Percentiles rank a stretch among this genome's conserved stretches.
Evolutionary conservation across 495 filamentous ascomycete genomes (phyloP).

Genomic region (Cenococcum geophilum): DNA sequence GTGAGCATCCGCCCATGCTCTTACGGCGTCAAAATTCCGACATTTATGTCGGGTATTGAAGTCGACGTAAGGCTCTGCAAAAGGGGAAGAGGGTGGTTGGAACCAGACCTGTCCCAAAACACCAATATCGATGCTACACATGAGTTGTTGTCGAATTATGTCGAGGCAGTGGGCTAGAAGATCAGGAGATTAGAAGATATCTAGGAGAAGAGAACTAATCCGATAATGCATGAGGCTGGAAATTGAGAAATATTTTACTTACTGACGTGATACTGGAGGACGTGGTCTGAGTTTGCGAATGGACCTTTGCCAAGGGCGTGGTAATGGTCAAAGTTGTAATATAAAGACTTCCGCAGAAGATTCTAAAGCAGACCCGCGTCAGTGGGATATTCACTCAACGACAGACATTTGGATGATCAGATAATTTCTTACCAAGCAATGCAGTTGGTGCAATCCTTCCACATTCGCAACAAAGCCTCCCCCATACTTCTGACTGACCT

Average conservation of each 20-base stretch:
- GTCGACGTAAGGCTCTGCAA: slow-evolving; percentile 45
- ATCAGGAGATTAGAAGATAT: background rate
- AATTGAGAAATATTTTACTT: slow-evolving; percentile 12
- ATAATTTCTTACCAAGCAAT: slow-evolving; percentile 44
- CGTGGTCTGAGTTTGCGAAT: slow-evolving; percentile 46
- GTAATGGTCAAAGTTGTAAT: slow-evolving; percentile 55
- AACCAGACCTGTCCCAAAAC: slow-evolving; percentile 52
- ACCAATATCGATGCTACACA: slow-evolving; percentile 50
- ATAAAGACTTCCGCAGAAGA: slow-evolving; percentile 48
- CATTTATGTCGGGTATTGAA: slow-evolving; percentile 53
- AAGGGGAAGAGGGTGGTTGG: slow-evolving; percentile 35
- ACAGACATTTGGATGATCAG: background rate
- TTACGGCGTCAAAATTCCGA: slow-evolving; percentile 50
- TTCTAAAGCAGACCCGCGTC: slow-evolving; percentile 39
- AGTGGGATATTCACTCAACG: background rate
- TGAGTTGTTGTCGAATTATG: slow-evolving; percentile 50
- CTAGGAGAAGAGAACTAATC: background rate
- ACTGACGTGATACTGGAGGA: slow-evolving; percentile 47
- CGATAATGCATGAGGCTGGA: background rate
- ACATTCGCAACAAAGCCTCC: slow-evolving; percentile 51
- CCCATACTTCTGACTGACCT: slow-evolving; percentile 47
- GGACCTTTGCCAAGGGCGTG: slow-evolving; percentile 42
- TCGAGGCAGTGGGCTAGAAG: slow-evolving; percentile 48
- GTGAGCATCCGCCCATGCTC: slow-evolving; percentile 46
- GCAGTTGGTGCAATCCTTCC: slow-evolving; percentile 53